Conservation (phyloP, 2,329 filamentous ascomycete species). For the Sporothrix schenckii region DNA sequence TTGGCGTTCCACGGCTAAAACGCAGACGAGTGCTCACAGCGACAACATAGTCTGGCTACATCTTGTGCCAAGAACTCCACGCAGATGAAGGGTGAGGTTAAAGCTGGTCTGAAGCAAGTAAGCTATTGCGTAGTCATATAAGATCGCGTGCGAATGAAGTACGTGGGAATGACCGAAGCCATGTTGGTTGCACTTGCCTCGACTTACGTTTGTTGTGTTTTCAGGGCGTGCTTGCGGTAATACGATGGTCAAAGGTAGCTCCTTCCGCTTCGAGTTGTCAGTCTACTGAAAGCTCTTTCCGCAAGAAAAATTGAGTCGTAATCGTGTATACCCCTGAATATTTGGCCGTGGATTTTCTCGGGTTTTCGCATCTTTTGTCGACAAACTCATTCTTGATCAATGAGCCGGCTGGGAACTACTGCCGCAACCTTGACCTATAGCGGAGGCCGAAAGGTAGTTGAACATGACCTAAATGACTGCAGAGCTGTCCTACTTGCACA, state of each 20-base stretch:
- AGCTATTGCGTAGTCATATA: not conserved
- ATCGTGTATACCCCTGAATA: not conserved
- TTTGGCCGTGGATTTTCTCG: not conserved
- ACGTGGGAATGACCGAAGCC: not conserved
- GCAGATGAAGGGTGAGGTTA: constrained; percentile 26
- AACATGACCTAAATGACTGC: no score
- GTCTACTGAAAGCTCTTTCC: not conserved
- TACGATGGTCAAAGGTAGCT: not conserved
- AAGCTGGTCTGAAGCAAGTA: not conserved
- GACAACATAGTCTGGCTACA: not conserved
- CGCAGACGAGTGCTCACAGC: not conserved
- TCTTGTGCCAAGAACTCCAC: not conserved
- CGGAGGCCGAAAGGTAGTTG: no score
- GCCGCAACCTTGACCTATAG: no score
- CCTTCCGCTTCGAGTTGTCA: not conserved
- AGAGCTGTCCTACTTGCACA: no score
- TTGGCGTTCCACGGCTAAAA: constrained; percentile 26
- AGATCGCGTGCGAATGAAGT: not conserved
- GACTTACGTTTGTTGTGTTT: no score
- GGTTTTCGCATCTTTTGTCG: no score
- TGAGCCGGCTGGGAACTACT: no score
- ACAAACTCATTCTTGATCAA: no score
- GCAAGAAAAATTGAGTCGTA: not conserved
- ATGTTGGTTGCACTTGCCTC: constrained; percentile 5
- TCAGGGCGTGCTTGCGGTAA: not conserved